Conservation (phyloP, 257 asterid species). For the Leonotis leonurus region DNA sequence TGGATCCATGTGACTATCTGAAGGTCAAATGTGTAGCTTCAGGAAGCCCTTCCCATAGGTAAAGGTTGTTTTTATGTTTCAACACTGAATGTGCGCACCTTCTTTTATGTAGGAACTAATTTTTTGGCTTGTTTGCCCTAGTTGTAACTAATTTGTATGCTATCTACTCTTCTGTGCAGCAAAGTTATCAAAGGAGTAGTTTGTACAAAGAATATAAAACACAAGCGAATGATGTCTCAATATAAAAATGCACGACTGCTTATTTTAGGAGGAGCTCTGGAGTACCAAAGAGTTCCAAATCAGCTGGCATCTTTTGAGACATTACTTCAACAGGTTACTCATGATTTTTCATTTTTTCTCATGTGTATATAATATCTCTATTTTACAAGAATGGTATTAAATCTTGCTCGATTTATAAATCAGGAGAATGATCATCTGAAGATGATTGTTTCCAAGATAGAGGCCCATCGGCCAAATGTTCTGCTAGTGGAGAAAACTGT, state of each 20-base stretch:
- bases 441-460: constrained; percentile 75
- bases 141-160: background rate
- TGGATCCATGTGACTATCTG: constrained; percentile 91
- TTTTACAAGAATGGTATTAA: constrained; percentile 10
- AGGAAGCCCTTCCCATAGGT: constrained; percentile 79
- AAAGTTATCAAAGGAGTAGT: constrained; percentile 78
- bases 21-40: constrained; percentile 93
- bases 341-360: background rate
- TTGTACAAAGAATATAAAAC: constrained; percentile 91
- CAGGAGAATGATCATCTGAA: constrained; percentile 89
- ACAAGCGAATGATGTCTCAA: constrained; percentile 90
- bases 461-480: constrained; percentile 88
- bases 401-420: constrained; percentile 13
- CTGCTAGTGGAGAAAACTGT: constrained; percentile 90
- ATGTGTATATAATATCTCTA: background rate
- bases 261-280: constrained; percentile 88
- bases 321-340: constrained; percentile 73
- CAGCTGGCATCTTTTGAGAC: constrained; percentile 88
- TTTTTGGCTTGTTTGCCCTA: background rate
- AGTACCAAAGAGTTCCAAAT: constrained; percentile 77
- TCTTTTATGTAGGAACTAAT: no score
- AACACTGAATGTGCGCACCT: no score
- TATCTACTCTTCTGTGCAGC: constrained; percentile 45
- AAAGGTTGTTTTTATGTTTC: background rate
- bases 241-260: constrained; percentile 79